Evolutionary conservation across 148 eudicot genomes (phyloP), one percentile per base, ranked within the genome.

Genomic region (Fagopyrum homotropicum): DNA sequence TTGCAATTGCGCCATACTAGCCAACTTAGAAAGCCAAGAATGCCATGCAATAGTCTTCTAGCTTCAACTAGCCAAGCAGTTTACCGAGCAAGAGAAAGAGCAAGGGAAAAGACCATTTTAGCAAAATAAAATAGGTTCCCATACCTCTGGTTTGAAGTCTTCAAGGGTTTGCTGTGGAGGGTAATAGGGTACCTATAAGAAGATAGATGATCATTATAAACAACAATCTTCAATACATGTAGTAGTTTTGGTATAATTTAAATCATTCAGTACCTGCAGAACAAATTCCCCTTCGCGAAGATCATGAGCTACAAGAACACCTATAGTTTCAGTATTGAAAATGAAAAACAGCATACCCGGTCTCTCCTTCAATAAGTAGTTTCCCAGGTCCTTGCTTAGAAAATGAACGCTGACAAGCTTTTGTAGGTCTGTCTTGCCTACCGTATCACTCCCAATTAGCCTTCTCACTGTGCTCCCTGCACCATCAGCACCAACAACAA

Each of bases 261-360:
- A 44, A 70, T 19, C 17, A 11, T 61, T 60, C 4, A 16, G 46
- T 75, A 95, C 99, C 97, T 95, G 97, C 81, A 95, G 80, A 54
- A 95, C 89, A 82, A 95, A 95, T 79, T 95, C 99, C 75, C 99
- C 99, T 86, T 86, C 87, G 78, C 83, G 81, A 74, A 95, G 92
- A 84, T 95, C 97, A 88, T 92, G 99, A 81, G 99, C 98, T 77
- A 95, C 98, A 71, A 95, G 88, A 82, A 95, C 98, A 26, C 99
- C 99, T 7, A 95, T 95, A 48, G 94, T 96, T 76, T 88, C 91
- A 15, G 92, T 89, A 77, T 95, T 95, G 75, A 95, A 95, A 78
- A 95, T 84, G 80, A 95, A 95, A 79, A 89, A 95, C 17, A 95
- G 83, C 99, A 95, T 95, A 59, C 98, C 99, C 26, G 97, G 97